Base-by-base conservation (phyloP, 192 early-diverging fungal genomes). In the Linnemannia hyalina region DNA sequence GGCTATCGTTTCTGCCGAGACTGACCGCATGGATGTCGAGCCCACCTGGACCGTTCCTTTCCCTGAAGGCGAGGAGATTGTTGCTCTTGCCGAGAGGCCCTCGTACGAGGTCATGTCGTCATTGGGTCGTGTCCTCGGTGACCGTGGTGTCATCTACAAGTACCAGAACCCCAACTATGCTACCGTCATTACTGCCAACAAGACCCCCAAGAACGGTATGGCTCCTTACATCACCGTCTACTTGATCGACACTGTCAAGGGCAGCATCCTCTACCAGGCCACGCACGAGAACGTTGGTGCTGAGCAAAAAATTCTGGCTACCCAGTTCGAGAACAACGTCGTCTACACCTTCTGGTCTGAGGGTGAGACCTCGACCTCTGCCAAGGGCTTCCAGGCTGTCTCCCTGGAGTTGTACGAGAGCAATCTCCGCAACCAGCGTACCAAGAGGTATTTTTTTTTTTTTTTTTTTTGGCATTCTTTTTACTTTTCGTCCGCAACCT, bases 61-160 rank as follows among this genome's bases (percentile, higher is more conserved):
- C 73, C 94, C 95, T 2, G 82, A 76, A 1, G 91, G 87, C 29
- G 94, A 95, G 87, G 74, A 72, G 40, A 85, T 89, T 68, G 82
- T 68, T 26, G 80, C 88, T 41, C 54, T 89, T 89, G 90, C 81
- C 82, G 73, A 91, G 82, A 73, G 80, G 82, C 75, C 83, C 87
- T 68, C 83, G 35, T 76, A 88, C 69, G 91, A 97, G 70, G 90
- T 92, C 63, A 91, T 98, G 11, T 96, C 99, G 9, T 97, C 97
- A 29, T 77, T 98, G 36, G 99, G 99, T 26, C 93, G 97, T 22
- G 97, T 99, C 9, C 93, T 99, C 18, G 99, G 98, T 71, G 94
- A 99, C 86, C 96, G 99, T 41, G 94, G 93, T 49, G 99, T 99
- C 8, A 93, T 97, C n/a, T 99, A 98, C 95, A 99, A 99, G 88